A percentile compares a stretch with the other conserved stretches of the same genome.
phyloP scores from a whole-genome alignment of 192 early-diverging fungal species.

The Linnemannia schmuckeri region DNA sequence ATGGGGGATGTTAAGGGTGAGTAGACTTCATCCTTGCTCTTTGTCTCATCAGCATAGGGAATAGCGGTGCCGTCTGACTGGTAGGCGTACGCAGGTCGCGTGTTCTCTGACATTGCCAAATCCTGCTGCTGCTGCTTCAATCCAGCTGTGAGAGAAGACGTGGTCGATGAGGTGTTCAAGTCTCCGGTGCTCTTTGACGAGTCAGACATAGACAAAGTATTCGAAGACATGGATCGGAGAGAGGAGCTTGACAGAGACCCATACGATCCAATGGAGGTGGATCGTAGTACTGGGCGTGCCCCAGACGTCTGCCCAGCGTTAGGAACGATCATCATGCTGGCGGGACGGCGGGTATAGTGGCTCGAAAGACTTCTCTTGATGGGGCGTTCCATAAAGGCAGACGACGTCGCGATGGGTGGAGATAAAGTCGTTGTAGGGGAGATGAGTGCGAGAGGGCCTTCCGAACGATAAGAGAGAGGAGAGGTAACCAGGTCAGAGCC shows the following conservation, averaged over 20 bases:
- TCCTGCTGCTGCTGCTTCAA: neutral
- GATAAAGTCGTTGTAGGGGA: neutral
- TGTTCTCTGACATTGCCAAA: neutral
- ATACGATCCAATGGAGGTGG: constrained; percentile 5
- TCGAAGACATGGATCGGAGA: constrained; percentile 25
- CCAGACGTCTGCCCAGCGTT: neutral
- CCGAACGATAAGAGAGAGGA: neutral
- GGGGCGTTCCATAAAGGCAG: constrained; percentile 34
- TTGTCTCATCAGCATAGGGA: constrained; percentile 43
- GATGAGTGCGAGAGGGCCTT: neutral
- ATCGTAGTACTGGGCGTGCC: neutral
- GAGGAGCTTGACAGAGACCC: constrained; percentile 30
- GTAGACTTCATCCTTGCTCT: constrained; percentile 50
- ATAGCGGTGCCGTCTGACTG: constrained; percentile 24
- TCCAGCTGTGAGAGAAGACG: constrained; percentile 7
- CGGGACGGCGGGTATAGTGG: constrained; percentile 31
- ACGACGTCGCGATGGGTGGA: neutral
- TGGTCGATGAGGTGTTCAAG: neutral
- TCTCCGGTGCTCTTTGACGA: neutral
- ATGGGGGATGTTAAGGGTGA: constrained; percentile 52
- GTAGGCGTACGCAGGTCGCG: constrained; percentile 2
- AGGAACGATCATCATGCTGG: constrained; percentile 28
- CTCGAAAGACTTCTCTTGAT: constrained; percentile 23
- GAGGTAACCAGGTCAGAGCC: neutral
- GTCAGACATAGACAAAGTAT: constrained; percentile 3